phyloP scores from a whole-genome alignment of 306 rosid species.

The Coriaria nepalensis region DNA sequence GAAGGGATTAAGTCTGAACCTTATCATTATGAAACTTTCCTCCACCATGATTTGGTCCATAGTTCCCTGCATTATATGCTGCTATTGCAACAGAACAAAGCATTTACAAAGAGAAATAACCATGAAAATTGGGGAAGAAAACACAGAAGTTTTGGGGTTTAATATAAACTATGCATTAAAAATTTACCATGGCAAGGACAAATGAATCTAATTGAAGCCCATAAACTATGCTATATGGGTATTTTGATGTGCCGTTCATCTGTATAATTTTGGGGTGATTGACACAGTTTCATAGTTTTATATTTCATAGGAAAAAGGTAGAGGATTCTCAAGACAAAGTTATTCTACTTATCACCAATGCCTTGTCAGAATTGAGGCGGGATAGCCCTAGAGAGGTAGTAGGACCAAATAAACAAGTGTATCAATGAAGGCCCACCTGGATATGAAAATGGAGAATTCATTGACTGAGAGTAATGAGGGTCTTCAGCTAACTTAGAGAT shows the following conservation, averaged over 20 bases:
- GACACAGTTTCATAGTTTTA: too few species aligned
- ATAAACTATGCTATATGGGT: too few species aligned
- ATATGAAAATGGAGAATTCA: constrained; percentile 86
- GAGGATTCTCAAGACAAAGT: too few species aligned
- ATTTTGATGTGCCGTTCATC: too few species aligned
- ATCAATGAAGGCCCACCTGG: constrained; percentile 50
- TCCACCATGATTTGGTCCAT: constrained; percentile 64
- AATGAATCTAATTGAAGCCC: too few species aligned
- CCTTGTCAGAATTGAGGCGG: not conserved
- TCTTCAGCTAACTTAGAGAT: constrained; percentile 87
- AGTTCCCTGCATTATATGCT: constrained; percentile 40
- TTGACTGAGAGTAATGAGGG: constrained; percentile 80
- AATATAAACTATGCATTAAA: constrained; percentile 20
- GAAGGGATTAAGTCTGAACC: constrained; percentile 28
- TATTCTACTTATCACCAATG: not conserved
- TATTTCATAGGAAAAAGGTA: too few species aligned
- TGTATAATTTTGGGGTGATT: too few species aligned
- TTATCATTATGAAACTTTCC: constrained; percentile 66
- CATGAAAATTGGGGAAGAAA: constrained; percentile 55
- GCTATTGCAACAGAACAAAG: constrained; percentile 76
- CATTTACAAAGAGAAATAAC: constrained; percentile 47
- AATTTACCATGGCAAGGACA: too few species aligned
- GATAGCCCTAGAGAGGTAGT: not conserved
- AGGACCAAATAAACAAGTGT: constrained; percentile 1
- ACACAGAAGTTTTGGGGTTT: constrained; percentile 38